A percentile compares a stretch with the other conserved stretches of the same genome.
phyloP scores from a whole-genome alignment of 345 rosid genomes.

The Populus simonii region DNA sequence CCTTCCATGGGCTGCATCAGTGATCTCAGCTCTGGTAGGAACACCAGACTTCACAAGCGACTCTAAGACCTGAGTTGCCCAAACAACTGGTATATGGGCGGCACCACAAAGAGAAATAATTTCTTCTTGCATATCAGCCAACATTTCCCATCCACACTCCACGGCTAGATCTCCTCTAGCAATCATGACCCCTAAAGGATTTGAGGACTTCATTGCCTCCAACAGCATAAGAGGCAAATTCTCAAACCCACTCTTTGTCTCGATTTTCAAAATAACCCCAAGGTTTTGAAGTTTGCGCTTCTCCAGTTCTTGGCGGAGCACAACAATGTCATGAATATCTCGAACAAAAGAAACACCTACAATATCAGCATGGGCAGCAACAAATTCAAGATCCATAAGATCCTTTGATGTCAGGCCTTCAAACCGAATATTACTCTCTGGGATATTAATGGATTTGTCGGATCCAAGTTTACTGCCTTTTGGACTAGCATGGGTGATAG shows the following conservation, averaged over 20 bases:
- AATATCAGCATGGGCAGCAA: slow-evolving; percentile 66
- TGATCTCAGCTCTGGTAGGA: slow-evolving; percentile 73
- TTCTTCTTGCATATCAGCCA: slow-evolving; percentile 66
- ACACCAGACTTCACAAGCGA: slow-evolving; percentile 65
- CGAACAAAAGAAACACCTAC: slow-evolving; percentile 65
- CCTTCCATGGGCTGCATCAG: slow-evolving; percentile 57
- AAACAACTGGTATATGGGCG: slow-evolving; percentile 54
- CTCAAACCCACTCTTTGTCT: slow-evolving; percentile 55
- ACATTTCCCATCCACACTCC: slow-evolving; percentile 75
- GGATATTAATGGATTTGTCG: slow-evolving; percentile 68
- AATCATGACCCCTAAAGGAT: slow-evolving; percentile 71
- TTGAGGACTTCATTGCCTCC: slow-evolving; percentile 59
- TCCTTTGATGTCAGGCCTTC: slow-evolving; percentile 72
- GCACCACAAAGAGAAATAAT: slow-evolving; percentile 47
- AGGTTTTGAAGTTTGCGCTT: slow-evolving; percentile 44
- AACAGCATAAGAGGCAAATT: slow-evolving; percentile 48
- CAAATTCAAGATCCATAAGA: slow-evolving; percentile 58
- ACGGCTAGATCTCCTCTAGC: slow-evolving; percentile 81
- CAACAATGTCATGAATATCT: slow-evolving; percentile 46
- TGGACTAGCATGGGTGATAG: slow-evolving; percentile 55
- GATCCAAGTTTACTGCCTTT: slow-evolving; percentile 65
- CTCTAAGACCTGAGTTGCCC: slow-evolving; percentile 75
- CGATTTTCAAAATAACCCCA: slow-evolving; percentile 62
- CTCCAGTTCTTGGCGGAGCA: slow-evolving; percentile 54
- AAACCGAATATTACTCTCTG: slow-evolving; percentile 51